Conservation (phyloP, 306 rosid species). For the Ammopiptanthus mongolicus region DNA sequence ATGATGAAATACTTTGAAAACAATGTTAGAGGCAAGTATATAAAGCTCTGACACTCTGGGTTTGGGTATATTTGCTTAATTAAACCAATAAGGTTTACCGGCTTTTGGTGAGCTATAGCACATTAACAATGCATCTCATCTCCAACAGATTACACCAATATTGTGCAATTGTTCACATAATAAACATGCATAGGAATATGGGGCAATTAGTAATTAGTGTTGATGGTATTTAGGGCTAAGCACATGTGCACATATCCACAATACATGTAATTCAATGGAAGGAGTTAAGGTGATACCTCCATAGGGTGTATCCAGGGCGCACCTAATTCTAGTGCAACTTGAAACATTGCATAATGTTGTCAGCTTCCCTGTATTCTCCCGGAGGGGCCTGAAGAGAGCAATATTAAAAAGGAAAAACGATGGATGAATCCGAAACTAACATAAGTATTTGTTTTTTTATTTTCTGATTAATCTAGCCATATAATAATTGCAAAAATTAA, state of each 20-base stretch:
- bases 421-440: background rate
- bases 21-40: background rate
- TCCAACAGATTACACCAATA: background rate
- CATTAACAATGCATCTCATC: background rate
- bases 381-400: conserved; percentile 35
- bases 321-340: conserved; percentile 36
- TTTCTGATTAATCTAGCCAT: background rate
- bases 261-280: background rate
- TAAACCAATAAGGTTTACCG: background rate
- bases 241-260: background rate
- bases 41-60: background rate
- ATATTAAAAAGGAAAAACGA: background rate
- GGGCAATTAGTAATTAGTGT: background rate
- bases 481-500: background rate
- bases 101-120: background rate
- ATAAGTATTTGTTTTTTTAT: no score
- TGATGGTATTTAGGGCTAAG: background rate
- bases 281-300: conserved; percentile 43
- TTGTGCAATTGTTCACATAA: background rate
- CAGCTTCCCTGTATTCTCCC: conserved; percentile 25
- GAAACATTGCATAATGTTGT: background rate
- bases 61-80: background rate
- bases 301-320: conserved; percentile 69
- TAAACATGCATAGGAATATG: background rate
- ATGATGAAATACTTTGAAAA: background rate